Base-by-base conservation (phyloP, 1,284 basidiomycete genomes). In the Mycena citricolor region DNA sequence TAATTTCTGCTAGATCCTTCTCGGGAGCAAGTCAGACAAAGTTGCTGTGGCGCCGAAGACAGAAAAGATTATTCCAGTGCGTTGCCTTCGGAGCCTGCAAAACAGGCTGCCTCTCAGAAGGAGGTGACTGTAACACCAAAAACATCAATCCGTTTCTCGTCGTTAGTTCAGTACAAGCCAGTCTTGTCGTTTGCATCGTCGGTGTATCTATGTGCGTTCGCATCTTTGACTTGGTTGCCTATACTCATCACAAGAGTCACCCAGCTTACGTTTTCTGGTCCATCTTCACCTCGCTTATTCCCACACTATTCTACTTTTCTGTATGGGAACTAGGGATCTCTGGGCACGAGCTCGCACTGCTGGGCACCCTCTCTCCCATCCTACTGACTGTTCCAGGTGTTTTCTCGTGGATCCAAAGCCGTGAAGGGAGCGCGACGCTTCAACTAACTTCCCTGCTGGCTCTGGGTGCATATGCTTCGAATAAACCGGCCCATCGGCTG, bases 271-370 rank as follows among this genome's bases (percentile, higher is more conserved):
- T 88, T 13, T 93, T 88, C 61, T 95, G 92, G 91, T 90, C 93
- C 0, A 74, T 90, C 30, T 81, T 90, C 58, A 94, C 93, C 1
- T 80, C 83, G 1, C 76, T 97, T 16, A 80, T 86, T 8, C 84
- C 89, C 0, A 86, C 86, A 28, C 76, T 97, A 5, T 97, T 95
- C 69, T 97, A 94, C 66, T 94, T 90, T 69, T 91, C 88, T 19
- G 83, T 94, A 6, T 94, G 90, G 91, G 77, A 90, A 57, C 81
- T 94, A 14, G 87, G 83, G 35, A 72, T 86, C 37, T 76, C 86
- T n/a, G 88, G 89, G 2, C 79, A 83, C 23, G 89, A 92, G 60
- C 68, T 86, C 5, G 77, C 86, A 0, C 65, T 90, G 4, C 66
- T 90, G 4, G 71, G 76, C 4, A 77, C 81, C 11, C 71, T 93